These are phyloP conservation scores for Panicum miliaceum DNA, from an alignment of 176 grass and related monocot species.

Conservation along the genomic window DNA sequence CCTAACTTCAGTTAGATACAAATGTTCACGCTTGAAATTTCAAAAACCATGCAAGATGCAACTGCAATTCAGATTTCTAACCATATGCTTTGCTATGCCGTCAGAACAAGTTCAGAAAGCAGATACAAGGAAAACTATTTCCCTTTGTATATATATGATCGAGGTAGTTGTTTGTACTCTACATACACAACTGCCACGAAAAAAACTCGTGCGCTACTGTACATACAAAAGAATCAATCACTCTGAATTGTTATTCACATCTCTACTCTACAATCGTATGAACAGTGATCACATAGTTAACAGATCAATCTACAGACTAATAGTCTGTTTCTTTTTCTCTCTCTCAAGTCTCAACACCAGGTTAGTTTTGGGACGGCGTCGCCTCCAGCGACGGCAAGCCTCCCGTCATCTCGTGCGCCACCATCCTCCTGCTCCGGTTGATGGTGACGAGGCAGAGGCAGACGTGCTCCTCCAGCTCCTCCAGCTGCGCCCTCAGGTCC, in stretches of 20 bases:
- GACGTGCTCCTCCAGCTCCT: conserved; percentile 90
- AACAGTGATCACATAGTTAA: background rate
- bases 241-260: background rate
- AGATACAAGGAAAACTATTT: background rate
- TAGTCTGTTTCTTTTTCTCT: background rate
- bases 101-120: background rate
- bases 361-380: background rate
- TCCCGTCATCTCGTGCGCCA: conserved; percentile 53
- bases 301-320: background rate
- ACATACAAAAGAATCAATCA: background rate
- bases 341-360: background rate
- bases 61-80: background rate
- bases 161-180: background rate
- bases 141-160: no score
- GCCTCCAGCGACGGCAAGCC: background rate
- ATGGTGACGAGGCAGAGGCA: conserved; percentile 87
- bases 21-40: background rate
- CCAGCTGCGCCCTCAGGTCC: conserved; percentile 61
- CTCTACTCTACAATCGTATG: background rate
- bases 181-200: no score
- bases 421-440: conserved; percentile 75
- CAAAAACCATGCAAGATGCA: background rate
- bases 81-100: background rate
- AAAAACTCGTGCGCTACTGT: no score
- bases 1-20: background rate